These are phyloP conservation scores for Psilocybe sp. DNA, from an alignment of 768 basidiomycete genomes.

Conservation along the genomic window DNA sequence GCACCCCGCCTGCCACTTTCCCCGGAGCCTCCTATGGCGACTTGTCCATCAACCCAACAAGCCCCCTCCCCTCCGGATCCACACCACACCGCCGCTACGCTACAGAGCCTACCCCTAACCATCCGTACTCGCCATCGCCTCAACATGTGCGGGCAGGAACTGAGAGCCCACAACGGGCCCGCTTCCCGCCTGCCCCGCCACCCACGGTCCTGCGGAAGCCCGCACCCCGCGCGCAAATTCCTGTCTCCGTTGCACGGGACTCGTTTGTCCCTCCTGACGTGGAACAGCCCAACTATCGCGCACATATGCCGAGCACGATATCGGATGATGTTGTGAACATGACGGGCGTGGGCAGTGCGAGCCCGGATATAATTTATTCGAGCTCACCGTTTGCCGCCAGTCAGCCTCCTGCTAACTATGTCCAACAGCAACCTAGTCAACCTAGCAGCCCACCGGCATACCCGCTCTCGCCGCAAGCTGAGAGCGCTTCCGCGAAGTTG, in stretches of 20 bases:
- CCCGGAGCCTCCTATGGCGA: not conserved
- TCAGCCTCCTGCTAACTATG: not conserved
- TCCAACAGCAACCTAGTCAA: too few relatives aligned
- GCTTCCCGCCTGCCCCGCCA: conserved; percentile 21
- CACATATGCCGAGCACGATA: conserved; percentile 52
- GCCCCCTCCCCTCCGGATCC: conserved; percentile 12
- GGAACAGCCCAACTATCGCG: conserved; percentile 22
- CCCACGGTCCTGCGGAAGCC: conserved; percentile 55
- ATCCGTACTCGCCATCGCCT: conserved; percentile 13
- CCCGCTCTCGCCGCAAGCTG: too few relatives aligned
- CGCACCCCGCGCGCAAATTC: conserved; percentile 61
- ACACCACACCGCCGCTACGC: conserved; percentile 30
- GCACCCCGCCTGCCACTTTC: not conserved
- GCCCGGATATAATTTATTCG: conserved; percentile 32
- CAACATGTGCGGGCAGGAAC: conserved; percentile 21
- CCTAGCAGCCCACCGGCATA: too few relatives aligned
- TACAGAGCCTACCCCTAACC: conserved; percentile 28
- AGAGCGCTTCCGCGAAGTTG: too few relatives aligned
- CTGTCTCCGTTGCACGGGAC: conserved; percentile 56
- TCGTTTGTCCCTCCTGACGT: conserved; percentile 18
- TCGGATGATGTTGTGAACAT: conserved; percentile 54
- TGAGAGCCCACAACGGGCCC: conserved; percentile 15
- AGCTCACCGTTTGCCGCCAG: conserved; percentile 24
- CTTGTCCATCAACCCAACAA: not conserved
- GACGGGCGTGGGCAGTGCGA: conserved; percentile 57